Percentiles rank a stretch among this genome's conserved stretches.
These are phyloP conservation scores for Quercus aquifolioides DNA, from an alignment of 306 rosid genomes.

Conservation along the genomic window DNA sequence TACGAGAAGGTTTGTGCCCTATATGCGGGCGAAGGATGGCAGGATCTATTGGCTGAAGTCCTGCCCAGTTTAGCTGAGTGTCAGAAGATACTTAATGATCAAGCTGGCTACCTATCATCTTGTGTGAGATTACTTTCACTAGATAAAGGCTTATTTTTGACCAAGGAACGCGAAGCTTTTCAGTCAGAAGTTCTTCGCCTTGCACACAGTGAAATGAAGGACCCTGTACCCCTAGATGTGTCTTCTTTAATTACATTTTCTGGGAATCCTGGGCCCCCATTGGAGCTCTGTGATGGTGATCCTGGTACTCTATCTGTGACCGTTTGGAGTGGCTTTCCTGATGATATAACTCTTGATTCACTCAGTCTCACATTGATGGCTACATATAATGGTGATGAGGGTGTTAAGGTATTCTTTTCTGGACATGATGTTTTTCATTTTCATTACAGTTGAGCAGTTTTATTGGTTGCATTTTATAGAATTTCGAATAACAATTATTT, in stretches of 20 bases:
- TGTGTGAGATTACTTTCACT: conserved; percentile 96
- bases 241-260: conserved; percentile 93
- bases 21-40: conserved; percentile 97
- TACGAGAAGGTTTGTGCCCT: conserved; percentile 98
- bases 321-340: conserved; percentile 97
- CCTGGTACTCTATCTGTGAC: conserved; percentile 85
- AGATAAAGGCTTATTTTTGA: conserved; percentile 79
- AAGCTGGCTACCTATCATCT: conserved; percentile 95
- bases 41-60: conserved; percentile 88
- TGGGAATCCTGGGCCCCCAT: conserved; percentile 90
- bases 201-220: conserved; percentile 95
- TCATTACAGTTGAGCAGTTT: conserved; percentile 12
- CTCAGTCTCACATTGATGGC: conserved; percentile 85
- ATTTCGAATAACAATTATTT: conserved; percentile 21
- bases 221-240: conserved; percentile 93
- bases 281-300: conserved; percentile 90
- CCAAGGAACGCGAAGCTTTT: conserved; percentile 86
- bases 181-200: conserved; percentile 85
- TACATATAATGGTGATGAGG: conserved; percentile 83
- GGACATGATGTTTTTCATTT: conserved; percentile 20
- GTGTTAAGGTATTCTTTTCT: conserved; percentile 71
- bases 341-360: conserved; percentile 91
- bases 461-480: conserved; percentile 10
- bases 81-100: conserved; percentile 86
- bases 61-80: conserved; percentile 94